These are phyloP conservation scores for Biscutella laevigata DNA, from an alignment of 441 rosid species.

Conservation along the genomic window DNA sequence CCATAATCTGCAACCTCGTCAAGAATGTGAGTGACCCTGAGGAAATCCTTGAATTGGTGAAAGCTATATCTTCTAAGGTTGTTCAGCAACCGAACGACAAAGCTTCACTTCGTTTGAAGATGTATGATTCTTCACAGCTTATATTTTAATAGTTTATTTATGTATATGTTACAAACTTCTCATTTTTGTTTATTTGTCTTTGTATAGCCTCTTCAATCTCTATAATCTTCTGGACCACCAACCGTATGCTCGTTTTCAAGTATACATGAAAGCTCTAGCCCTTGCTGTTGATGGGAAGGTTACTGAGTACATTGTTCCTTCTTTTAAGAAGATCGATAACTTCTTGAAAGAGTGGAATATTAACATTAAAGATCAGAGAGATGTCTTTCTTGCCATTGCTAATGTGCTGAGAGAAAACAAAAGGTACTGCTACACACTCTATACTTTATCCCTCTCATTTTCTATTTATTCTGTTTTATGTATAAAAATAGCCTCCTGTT, in stretches of 20 bases:
- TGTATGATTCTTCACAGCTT: conserved; percentile 36
- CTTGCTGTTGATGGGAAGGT: conserved; percentile 78
- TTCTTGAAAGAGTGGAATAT: conserved; percentile 96
- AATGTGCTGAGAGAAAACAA: conserved; percentile 67
- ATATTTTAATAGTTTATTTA: not conserved
- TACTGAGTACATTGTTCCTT: conserved; percentile 56
- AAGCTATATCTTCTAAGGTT: conserved; percentile 62
- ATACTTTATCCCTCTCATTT: not conserved
- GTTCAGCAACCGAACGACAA: conserved; percentile 80
- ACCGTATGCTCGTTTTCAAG: conserved; percentile 63
- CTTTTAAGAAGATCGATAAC: conserved; percentile 67
- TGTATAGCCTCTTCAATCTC: conserved; percentile 84
- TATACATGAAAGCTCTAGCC: conserved; percentile 72
- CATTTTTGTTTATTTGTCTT: conserved; percentile 10
- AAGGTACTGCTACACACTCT: conserved; percentile 37
- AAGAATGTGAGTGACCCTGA: conserved; percentile 47
- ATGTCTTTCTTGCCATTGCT: conserved; percentile 66
- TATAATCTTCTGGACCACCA: conserved; percentile 74
- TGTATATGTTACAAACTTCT: conserved; percentile 13
- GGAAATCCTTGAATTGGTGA: conserved; percentile 66
- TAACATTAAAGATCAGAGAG: conserved; percentile 67
- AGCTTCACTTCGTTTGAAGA: conserved; percentile 82
- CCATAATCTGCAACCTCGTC: conserved; percentile 86
- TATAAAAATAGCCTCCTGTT: not conserved
- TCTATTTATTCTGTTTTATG: not conserved